Evolutionary conservation across 345 rosid genomes (phyloP).

Genomic region (Eutrema japonicum): DNA sequence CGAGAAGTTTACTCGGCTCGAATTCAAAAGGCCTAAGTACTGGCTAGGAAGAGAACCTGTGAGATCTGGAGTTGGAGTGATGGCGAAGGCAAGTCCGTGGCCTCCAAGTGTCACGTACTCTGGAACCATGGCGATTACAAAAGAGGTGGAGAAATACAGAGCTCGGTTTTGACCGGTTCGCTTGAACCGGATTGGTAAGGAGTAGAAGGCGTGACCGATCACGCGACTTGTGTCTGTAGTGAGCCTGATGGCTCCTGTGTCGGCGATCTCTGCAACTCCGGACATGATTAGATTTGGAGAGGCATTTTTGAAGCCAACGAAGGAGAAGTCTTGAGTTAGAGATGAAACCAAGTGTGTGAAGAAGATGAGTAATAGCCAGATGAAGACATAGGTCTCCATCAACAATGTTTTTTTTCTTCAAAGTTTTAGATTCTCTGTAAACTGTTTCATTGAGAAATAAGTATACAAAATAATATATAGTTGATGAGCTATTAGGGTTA

Average conservation of each 20-base stretch:
- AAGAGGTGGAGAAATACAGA: slow-evolving; percentile 78
- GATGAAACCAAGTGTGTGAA: slow-evolving; percentile 45
- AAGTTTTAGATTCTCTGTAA: not conserved
- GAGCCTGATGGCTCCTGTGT: slow-evolving; percentile 61
- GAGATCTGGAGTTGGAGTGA: slow-evolving; percentile 59
- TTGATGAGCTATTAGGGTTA: slow-evolving; percentile 15
- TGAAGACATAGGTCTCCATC: slow-evolving; percentile 43
- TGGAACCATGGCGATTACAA: slow-evolving; percentile 75
- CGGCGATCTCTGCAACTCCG: slow-evolving; percentile 57
- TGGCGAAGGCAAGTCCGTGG: slow-evolving; percentile 78
- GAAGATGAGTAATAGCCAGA: slow-evolving; percentile 42
- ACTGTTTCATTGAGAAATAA: slow-evolving; percentile 30
- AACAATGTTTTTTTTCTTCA: not conserved
- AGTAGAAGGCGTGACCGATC: slow-evolving; percentile 84
- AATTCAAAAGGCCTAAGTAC: slow-evolving; percentile 69
- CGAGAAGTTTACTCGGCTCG: slow-evolving; percentile 55
- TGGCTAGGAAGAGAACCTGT: slow-evolving; percentile 65
- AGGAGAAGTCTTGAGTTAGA: slow-evolving; percentile 46
- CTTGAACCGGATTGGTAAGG: slow-evolving; percentile 65
- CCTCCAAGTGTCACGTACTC: slow-evolving; percentile 73
- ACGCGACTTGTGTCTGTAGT: slow-evolving; percentile 57
- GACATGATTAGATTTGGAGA: slow-evolving; percentile 50
- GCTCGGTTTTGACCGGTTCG: slow-evolving; percentile 44
- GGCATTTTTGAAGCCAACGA: slow-evolving; percentile 53
- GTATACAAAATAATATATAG: slow-evolving; percentile 21